Conservation (phyloP, 176 grass and related monocot genomes). For the Paspalum notatum region DNA sequence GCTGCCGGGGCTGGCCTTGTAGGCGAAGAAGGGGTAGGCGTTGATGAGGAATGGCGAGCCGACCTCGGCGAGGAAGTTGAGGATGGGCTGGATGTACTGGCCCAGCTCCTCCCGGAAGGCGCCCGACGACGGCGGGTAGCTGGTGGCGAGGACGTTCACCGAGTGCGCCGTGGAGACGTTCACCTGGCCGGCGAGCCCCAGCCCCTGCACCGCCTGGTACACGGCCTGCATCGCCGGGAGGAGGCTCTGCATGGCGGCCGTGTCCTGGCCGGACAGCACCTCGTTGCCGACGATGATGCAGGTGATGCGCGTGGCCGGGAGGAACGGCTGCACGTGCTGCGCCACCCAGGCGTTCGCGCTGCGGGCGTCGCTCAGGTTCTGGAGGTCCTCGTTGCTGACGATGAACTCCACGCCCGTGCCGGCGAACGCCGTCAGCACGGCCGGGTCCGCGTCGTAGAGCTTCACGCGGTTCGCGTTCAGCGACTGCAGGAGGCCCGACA, state of each 20-base stretch:
- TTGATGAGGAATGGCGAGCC: constrained; percentile 76
- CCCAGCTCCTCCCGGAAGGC: constrained; percentile 54
- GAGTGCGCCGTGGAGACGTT: constrained; percentile 75
- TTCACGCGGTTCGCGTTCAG: constrained; percentile 67
- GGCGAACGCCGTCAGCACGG: constrained; percentile 65
- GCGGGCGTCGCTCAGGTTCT: constrained; percentile 43
- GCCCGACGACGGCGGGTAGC: constrained; percentile 82
- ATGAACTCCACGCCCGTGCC: constrained; percentile 76
- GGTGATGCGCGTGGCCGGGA: constrained; percentile 62
- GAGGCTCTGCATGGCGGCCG: constrained; percentile 52
- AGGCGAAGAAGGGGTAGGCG: constrained; percentile 91
- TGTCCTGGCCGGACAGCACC: constrained; percentile 55
- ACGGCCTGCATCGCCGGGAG: constrained; percentile 76
- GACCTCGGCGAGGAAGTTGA: constrained; percentile 56
- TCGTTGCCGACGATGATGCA: constrained; percentile 81
- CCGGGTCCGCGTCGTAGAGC: constrained; percentile 75
- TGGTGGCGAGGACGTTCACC: constrained; percentile 52
- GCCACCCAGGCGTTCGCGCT: constrained; percentile 58
- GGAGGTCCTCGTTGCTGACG: constrained; percentile 59
- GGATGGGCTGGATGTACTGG: constrained; percentile 60
- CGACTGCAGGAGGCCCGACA: constrained; percentile 59
- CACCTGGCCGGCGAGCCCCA: constrained; percentile 55
- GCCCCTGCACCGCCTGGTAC: constrained; percentile 55
- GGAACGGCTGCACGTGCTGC: constrained; percentile 72
- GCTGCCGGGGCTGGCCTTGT: constrained; percentile 54